Evolutionary conservation across 129 eudicot genomes (phyloP), one percentile per base, ranked within the genome.

Genomic region (Chrysanthemum lavandulifolium): DNA sequence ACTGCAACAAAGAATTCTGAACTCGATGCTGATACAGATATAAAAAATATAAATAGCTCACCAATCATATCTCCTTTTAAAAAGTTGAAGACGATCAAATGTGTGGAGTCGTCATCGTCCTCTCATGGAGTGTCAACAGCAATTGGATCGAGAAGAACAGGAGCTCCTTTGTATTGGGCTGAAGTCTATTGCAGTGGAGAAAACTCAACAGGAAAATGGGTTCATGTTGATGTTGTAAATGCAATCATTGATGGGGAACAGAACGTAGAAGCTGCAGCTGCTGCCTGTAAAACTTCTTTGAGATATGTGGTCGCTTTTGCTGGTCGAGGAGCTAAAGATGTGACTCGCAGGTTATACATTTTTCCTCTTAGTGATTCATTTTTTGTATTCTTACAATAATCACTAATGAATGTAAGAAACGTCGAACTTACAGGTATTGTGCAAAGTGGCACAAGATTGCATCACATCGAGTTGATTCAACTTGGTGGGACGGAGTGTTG

Each of bases 291-390:
- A 82, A 89, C 79, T 21, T 78, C 84, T 56, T 78, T 94, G 87
- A 82, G 98, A 94, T 94, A 94, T 78, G 97, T 82, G 0, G 86
- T 94, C 84, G 98, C 98, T 61, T 94, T 94, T 84, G 92, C 92
- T 67, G 97, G 91, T 73, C 71, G 62, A 74, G 98, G 98, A 72
- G 98, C 93, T 81, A 94, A 94, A 84, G 98, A 94, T 49, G 98
- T 94, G 54, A 94, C 98, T 16, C 98, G 98, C 88, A 94, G 98
- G 98, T 93, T 36, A 65, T 45, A n/a, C 63, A 27, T 67, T 61
- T 14, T 58, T 79, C 48, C 12, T 8, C 18, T 36, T 9, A 59
- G 31, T 36, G 52, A 13, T 29, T 61, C 56, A 57, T 48, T 19
- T 52, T 36, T 21, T 15, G 10, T 9, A 10, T 13, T 65, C 18